Conservation (phyloP, 805 yeast species). For the Ogataea neopini region DNA sequence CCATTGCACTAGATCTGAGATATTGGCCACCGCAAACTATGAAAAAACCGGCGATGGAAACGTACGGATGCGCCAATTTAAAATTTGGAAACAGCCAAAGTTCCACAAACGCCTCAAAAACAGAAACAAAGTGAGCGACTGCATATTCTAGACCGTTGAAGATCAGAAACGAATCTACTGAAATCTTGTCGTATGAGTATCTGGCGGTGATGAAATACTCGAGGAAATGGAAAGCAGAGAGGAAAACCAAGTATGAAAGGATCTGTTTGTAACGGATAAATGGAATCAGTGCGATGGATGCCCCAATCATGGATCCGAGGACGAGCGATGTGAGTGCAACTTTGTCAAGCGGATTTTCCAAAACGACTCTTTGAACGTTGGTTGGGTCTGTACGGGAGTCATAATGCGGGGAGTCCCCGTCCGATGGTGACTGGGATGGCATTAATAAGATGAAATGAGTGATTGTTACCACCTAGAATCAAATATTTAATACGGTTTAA, state of each 20-base stretch:
- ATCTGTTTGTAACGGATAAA: constrained; percentile 33
- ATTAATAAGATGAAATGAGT: too few relatives aligned
- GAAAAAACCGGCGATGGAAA: constrained; percentile 45
- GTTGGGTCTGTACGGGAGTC: constrained; percentile 9
- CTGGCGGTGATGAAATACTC: constrained; percentile 82
- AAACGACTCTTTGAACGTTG: constrained; percentile 20
- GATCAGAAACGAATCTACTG: constrained; percentile 67
- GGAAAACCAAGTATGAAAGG: constrained; percentile 48
- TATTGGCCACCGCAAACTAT: constrained; percentile 62
- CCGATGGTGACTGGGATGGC: not conserved
- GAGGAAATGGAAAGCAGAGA: constrained; percentile 71
- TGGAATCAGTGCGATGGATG: constrained; percentile 34
- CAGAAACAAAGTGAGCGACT: constrained; percentile 56
- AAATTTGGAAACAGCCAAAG: constrained; percentile 40
- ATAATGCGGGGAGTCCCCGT: not conserved
- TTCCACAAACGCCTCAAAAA: constrained; percentile 51
- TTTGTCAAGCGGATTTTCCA: constrained; percentile 39
- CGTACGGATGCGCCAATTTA: constrained; percentile 22
- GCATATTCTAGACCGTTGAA: constrained; percentile 62
- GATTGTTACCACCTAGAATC: too few relatives aligned
- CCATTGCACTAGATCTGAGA: constrained; percentile 77
- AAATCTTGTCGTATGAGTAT: constrained; percentile 66
- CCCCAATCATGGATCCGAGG: constrained; percentile 47
- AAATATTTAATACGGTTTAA: too few relatives aligned
- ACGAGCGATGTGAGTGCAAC: constrained; percentile 45